phyloP scores from a whole-genome alignment of 129 eudicot genomes.

The Tagetes patula region DNA sequence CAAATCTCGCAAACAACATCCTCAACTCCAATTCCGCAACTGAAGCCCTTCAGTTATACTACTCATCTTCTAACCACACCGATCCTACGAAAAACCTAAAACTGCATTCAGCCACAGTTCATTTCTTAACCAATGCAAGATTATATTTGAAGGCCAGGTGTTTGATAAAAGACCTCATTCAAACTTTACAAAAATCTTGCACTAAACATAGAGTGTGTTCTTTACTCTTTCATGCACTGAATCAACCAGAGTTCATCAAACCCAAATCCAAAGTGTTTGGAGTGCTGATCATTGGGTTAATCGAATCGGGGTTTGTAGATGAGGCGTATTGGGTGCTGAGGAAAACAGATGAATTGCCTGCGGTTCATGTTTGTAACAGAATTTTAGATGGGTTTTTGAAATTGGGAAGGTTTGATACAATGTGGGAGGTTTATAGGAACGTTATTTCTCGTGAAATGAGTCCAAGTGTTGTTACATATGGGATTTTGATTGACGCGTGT shows the following conservation, averaged over 20 bases:
- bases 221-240: constrained; percentile 49
- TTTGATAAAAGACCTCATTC: constrained; percentile 79
- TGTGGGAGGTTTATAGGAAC: constrained; percentile 63
- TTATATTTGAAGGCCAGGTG: constrained; percentile 71
- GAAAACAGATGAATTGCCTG: constrained; percentile 54
- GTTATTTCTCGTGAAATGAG: constrained; percentile 38
- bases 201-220: constrained; percentile 44
- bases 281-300: constrained; percentile 55
- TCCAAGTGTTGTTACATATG: constrained; percentile 63
- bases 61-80: constrained; percentile 36
- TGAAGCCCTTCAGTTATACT: constrained; percentile 52
- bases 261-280: constrained; percentile 58
- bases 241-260: constrained; percentile 30
- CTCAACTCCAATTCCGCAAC: constrained; percentile 50
- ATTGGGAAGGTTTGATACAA: constrained; percentile 35
- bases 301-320: constrained; percentile 61
- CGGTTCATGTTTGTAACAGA: constrained; percentile 62
- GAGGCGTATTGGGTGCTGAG: constrained; percentile 80
- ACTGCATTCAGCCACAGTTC: constrained; percentile 56
- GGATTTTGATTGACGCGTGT: constrained; percentile 65
- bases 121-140: constrained; percentile 47
- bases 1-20: constrained; percentile 43
- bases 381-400: constrained; percentile 64
- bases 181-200: constrained; percentile 45
- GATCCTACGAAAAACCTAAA: constrained; percentile 48